These are phyloP conservation scores for Pythium biforme DNA, from an alignment of 352 stramenopile genomes.

Conservation along the genomic window DNA sequence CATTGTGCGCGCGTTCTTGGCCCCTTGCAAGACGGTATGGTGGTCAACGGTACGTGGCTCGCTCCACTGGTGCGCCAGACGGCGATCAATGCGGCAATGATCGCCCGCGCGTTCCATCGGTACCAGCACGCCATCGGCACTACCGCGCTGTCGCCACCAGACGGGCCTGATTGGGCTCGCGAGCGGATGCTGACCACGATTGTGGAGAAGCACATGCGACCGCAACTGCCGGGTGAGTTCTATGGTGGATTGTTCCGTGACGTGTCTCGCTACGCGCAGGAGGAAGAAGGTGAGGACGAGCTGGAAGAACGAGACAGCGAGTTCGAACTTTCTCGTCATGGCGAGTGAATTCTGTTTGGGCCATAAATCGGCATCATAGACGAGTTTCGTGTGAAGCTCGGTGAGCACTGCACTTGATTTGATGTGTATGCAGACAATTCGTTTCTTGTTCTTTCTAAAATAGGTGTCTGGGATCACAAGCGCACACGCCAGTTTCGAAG, in stretches of 20 bases:
- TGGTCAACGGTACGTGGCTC: constrained; percentile 80
- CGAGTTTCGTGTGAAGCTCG: neutral
- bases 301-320: constrained; percentile 19
- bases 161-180: constrained; percentile 69
- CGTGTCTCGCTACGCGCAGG: constrained; percentile 32
- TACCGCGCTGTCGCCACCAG: constrained; percentile 49
- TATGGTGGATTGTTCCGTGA: constrained; percentile 80
- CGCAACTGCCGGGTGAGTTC: constrained; percentile 83
- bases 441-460: constrained; percentile 15
- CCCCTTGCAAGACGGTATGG: constrained; percentile 81
- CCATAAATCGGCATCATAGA: constrained; percentile 17
- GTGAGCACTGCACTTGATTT: neutral
- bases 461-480: constrained; percentile 14
- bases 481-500: neutral
- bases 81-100: constrained; percentile 73
- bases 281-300: constrained; percentile 18
- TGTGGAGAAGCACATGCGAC: constrained; percentile 78
- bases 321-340: constrained; percentile 13
- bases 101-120: constrained; percentile 67
- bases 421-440: neutral
- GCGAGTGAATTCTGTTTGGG: constrained; percentile 17
- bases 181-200: constrained; percentile 69
- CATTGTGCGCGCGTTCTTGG: constrained; percentile 80
- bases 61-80: constrained; percentile 80
- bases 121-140: constrained; percentile 77